These are phyloP conservation scores for Dothideomycetes sp. DNA, from an alignment of 2,329 filamentous ascomycete species.

Conservation along the genomic window DNA sequence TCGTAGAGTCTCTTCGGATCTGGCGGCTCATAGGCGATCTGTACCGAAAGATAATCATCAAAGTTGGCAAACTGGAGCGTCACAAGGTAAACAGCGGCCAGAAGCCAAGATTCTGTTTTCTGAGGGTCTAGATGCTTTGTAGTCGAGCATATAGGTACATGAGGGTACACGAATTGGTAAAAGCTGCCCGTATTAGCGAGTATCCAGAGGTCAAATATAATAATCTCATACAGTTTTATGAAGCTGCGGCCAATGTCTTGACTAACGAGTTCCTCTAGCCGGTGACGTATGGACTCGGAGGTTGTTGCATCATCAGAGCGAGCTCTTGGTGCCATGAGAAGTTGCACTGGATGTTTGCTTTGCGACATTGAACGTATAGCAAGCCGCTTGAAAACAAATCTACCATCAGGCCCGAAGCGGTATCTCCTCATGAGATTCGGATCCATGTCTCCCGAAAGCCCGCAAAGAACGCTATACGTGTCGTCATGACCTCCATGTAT, in stretches of 20 bases:
- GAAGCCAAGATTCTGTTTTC: neutral
- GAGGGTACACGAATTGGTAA: too few relatives aligned
- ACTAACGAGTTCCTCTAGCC: too few relatives aligned
- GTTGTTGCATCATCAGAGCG: neutral
- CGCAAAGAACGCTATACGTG: neutral
- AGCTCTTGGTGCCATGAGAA: neutral
- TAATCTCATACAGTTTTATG: too few relatives aligned
- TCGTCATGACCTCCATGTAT: too few relatives aligned
- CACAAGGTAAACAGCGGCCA: neutral
- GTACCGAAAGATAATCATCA: slow-evolving; percentile 1
- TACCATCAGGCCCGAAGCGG: neutral
- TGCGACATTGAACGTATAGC: neutral
- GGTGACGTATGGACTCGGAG: too few relatives aligned
- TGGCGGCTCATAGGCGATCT: slow-evolving; percentile 1
- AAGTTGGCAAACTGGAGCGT: neutral
- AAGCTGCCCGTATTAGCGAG: too few relatives aligned
- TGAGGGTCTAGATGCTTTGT: too few relatives aligned
- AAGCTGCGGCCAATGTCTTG: too few relatives aligned
- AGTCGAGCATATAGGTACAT: too few relatives aligned
- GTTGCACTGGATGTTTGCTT: neutral
- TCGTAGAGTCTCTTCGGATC: neutral
- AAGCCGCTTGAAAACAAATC: slow-evolving; percentile 3
- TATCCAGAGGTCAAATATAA: too few relatives aligned
- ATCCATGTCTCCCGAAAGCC: neutral
- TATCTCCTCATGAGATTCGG: slow-evolving; percentile 1